Evolutionary conservation across 345 rosid genomes (phyloP).

Genomic region (Noccaea bulbosa): DNA sequence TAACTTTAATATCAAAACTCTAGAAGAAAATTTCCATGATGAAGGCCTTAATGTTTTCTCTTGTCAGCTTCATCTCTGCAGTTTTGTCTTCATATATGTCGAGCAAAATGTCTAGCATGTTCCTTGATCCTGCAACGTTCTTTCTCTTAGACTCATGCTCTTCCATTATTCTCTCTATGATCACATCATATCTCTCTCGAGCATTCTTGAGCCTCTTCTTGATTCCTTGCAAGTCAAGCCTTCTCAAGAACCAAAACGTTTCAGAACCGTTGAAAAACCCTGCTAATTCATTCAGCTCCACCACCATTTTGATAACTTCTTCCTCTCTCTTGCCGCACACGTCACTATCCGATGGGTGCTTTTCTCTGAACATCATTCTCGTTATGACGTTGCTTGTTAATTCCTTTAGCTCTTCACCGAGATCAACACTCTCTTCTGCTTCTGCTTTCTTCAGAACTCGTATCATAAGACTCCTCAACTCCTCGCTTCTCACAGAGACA

Average conservation of each 20-base stretch:
- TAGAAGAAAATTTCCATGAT: conserved; percentile 54
- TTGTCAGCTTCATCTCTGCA: conserved; percentile 61
- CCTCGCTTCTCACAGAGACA: conserved; percentile 53
- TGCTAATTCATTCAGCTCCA: conserved; percentile 50
- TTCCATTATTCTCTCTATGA: conserved; percentile 67
- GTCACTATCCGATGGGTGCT: conserved; percentile 24
- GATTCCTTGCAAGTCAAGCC: conserved; percentile 6
- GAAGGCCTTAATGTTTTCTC: conserved; percentile 77
- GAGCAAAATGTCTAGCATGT: conserved; percentile 62
- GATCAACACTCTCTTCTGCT: conserved; percentile 46
- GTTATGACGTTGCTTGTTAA: conserved; percentile 63
- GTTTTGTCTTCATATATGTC: conserved; percentile 67
- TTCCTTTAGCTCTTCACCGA: conserved; percentile 60
- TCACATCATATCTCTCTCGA: conserved; percentile 53
- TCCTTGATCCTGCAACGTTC: conserved; percentile 41
- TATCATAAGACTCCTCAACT: conserved; percentile 48
- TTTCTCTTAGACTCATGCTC: conserved; percentile 53
- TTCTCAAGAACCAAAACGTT: conserved; percentile 63
- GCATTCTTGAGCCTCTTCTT: conserved; percentile 61
- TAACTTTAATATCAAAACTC: not conserved
- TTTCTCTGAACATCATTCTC: conserved; percentile 38
- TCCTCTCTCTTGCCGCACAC: conserved; percentile 15
- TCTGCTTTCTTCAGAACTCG: conserved; percentile 47
- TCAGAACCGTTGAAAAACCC: conserved; percentile 26
- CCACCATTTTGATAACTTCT: no score